Percentiles rank a stretch among this genome's conserved stretches.
phyloP scores from a whole-genome alignment of 495 filamentous ascomycete species.

The Penicillium maclennaniae region DNA sequence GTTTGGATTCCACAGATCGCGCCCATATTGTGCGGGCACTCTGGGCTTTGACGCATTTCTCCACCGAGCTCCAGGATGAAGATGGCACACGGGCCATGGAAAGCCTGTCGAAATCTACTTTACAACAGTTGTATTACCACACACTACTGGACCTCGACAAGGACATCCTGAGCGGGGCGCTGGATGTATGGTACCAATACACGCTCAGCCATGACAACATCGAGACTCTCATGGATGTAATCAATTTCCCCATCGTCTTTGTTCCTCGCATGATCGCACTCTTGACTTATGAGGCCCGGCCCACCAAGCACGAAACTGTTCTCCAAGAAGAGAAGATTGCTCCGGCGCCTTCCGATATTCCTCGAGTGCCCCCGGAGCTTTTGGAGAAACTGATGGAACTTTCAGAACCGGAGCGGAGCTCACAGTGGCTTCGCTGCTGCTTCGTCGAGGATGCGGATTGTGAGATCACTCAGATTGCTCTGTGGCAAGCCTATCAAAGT shows the following conservation, averaged over 20 bases:
- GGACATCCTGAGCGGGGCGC: constrained; percentile 76
- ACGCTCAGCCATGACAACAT: constrained; percentile 85
- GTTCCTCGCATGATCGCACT: constrained; percentile 74
- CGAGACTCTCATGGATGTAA: constrained; percentile 57
- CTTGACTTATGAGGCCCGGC: constrained; percentile 60
- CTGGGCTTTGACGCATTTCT: constrained; percentile 80
- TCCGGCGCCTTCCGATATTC: constrained; percentile 59
- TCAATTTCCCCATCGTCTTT: constrained; percentile 60
- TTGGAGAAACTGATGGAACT: constrained; percentile 68
- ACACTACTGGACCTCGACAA: constrained; percentile 81
- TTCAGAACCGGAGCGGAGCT: constrained; percentile 84
- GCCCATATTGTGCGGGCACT: constrained; percentile 83
- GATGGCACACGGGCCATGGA: constrained; percentile 62
- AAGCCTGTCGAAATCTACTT: constrained; percentile 58
- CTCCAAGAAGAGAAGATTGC: constrained; percentile 45
- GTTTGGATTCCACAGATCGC: constrained; percentile 70
- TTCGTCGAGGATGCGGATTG: constrained; percentile 79
- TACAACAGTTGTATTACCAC: constrained; percentile 73
- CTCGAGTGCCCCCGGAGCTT: constrained; percentile 68
- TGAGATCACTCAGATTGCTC: constrained; percentile 89
- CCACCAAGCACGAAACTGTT: constrained; percentile 38
- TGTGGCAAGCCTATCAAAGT: constrained; percentile 94
- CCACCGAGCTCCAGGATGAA: constrained; percentile 72
- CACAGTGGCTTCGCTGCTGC: constrained; percentile 64
- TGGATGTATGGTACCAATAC: constrained; percentile 96